Evolutionary conservation across 1,284 basidiomycete species (phyloP), one percentile per base, ranked within the genome.

Genomic region (Cutaneotrichosporon sp.): DNA sequence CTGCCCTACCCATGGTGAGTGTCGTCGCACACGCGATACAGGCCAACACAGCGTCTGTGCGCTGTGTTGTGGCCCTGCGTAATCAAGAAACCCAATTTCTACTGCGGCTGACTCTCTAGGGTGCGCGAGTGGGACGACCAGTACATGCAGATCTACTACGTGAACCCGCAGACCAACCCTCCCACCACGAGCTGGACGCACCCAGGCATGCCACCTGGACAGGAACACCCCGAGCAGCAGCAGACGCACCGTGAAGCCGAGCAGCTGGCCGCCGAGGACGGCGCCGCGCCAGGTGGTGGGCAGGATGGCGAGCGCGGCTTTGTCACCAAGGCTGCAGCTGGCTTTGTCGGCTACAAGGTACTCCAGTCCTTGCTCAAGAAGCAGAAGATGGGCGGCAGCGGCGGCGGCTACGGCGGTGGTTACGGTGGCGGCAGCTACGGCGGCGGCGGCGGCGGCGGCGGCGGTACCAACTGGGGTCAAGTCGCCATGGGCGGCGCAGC

Each of bases 101-200:
- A n/a, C n/a, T n/a, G n/a, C n/a, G n/a, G n/a, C 26, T 30, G 26
- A 30, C 26, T 30, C 7, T 30, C 10, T 33, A 45, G 43, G 43
- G 43, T 45, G 15, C 58, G 66, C 15, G 60, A 68, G 49, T 70
- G 53, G 51, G 65, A 68, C 53, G 38, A 61, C 18, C 45, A 56
- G 30, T 67, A 65, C 56, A 58, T 65, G 46, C 65, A 64, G 2
- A 61, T 59, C 54, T 68, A 62, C 58, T 68, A 68, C 46, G 58
- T 68, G 36, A 70, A 70, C 59, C 63, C 68, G 0, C 56, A 60
- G 0, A 50, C 65, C 5, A 56, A 62, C 36, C 65, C 65, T 7
- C 63, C 63, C 9, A 61, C 61, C n/a, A 67, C 62, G 13, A 52
- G 55, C 4, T 67, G 65, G 65, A 68, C 59, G 8, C 66, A 66